Conservation (phyloP, 495 filamentous ascomycete genomes). For the Apodospora peruviana region DNA sequence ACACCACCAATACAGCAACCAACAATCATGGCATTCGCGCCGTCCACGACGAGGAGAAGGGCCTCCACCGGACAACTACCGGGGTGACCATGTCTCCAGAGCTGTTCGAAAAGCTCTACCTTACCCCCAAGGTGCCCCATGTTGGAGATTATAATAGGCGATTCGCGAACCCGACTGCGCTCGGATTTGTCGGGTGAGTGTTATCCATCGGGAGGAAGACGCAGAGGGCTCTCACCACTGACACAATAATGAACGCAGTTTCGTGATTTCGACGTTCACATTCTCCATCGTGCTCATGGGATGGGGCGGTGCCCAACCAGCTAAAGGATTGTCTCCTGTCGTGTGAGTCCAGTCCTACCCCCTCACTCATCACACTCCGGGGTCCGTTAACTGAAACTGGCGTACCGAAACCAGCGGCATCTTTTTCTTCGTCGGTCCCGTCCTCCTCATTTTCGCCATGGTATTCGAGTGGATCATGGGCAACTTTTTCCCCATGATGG, state of each 20-base stretch:
- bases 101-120: conserved; percentile 54
- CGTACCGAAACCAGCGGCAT: conserved; percentile 36
- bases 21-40: conserved; percentile 2
- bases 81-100: conserved; percentile 46
- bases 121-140: conserved; percentile 47
- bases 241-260: conserved; percentile 21
- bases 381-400: background rate
- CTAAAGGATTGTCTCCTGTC: conserved; percentile 40
- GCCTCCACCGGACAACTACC: conserved; percentile 30
- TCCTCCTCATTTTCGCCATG: conserved; percentile 41
- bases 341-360: conserved; percentile 33
- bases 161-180: conserved; percentile 50
- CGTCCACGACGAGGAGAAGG: conserved; percentile 32
- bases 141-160: conserved; percentile 42
- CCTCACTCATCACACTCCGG: background rate
- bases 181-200: conserved; percentile 46
- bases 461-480: conserved; percentile 49
- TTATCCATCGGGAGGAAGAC: background rate
- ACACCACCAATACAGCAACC: no score
- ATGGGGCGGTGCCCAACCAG: conserved; percentile 46
- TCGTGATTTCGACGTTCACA: conserved; percentile 45
- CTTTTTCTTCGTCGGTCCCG: conserved; percentile 51
- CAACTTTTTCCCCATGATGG: conserved; percentile 54
- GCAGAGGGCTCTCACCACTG: background rate
- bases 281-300: conserved; percentile 48